Conservation (phyloP, 371 early-diverging fungal species). For the Mucor piriformis region DNA sequence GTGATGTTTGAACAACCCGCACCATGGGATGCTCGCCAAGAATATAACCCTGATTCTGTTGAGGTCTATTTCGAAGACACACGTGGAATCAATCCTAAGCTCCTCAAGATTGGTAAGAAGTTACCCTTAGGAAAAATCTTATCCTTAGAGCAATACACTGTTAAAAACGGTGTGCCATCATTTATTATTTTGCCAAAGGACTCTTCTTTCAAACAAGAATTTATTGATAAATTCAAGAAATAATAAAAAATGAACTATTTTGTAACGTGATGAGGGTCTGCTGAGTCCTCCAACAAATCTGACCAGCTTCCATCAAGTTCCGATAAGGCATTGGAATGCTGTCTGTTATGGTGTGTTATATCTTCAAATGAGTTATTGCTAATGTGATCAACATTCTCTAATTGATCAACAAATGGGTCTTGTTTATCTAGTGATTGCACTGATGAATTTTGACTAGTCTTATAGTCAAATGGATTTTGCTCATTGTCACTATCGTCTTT, state of each 20-base stretch:
- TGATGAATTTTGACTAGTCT: background rate
- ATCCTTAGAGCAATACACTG: constrained; percentile 59
- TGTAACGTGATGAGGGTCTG: background rate
- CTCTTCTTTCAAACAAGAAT: constrained; percentile 64
- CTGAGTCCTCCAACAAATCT: background rate
- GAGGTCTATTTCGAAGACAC: constrained; percentile 83
- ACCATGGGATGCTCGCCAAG: constrained; percentile 78
- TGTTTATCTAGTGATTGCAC: no score
- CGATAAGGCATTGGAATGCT: background rate
- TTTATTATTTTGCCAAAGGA: constrained; percentile 70
- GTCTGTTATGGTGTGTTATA: no score
- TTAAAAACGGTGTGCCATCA: constrained; percentile 70
- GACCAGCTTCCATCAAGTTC: background rate
- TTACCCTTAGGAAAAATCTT: constrained; percentile 56
- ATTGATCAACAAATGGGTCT: background rate
- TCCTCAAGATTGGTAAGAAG: constrained; percentile 75
- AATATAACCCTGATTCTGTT: constrained; percentile 70
- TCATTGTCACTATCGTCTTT: constrained; percentile 2
- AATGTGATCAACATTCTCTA: background rate
- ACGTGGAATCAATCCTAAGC: constrained; percentile 50
- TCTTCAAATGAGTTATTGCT: background rate
- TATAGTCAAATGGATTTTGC: background rate
- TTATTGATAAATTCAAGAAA: constrained; percentile 62
- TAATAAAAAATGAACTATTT: constrained; percentile 26
- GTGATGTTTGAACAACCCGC: constrained; percentile 83